phyloP scores from a whole-genome alignment of 1,284 basidiomycete genomes.

The Ceratobasidium sp. region DNA sequence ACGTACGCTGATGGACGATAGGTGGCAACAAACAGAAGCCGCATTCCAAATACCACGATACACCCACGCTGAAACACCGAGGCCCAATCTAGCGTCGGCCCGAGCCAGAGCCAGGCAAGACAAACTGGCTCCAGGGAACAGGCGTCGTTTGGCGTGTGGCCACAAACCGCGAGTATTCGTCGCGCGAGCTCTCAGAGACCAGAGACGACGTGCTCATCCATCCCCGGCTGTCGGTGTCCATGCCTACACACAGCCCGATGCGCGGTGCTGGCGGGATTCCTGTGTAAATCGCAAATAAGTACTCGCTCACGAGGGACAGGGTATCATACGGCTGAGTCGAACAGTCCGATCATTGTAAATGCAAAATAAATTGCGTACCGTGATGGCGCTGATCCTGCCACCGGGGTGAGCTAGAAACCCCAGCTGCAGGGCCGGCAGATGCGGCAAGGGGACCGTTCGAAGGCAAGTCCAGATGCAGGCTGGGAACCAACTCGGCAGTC shows the following conservation, averaged over 20 bases:
- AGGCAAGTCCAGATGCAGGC: conserved; percentile 25
- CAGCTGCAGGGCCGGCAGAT: conserved; percentile 28
- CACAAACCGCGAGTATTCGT: conserved; percentile 32
- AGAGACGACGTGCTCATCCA: conserved; percentile 23
- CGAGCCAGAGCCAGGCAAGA: not conserved
- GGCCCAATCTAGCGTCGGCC: conserved; percentile 14
- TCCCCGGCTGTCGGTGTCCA: not conserved
- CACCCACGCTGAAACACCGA: conserved; percentile 18
- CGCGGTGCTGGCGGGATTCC: conserved; percentile 2
- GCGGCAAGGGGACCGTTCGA: conserved; percentile 14
- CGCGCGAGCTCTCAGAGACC: conserved; percentile 25
- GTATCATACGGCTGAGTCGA: conserved; percentile 15
- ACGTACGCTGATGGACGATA: conserved; percentile 33
- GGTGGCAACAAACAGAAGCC: conserved; percentile 38
- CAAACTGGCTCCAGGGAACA: conserved; percentile 23
- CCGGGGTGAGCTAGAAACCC: conserved; percentile 35
- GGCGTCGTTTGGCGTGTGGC: conserved; percentile 8
- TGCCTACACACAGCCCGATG: conserved; percentile 25
- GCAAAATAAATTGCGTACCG: conserved; percentile 40
- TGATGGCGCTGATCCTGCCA: conserved; percentile 32
- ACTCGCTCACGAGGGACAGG: conserved; percentile 1
- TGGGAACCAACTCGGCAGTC: not conserved
- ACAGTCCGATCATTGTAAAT: conserved; percentile 41
- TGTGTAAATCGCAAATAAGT: conserved; percentile 6
- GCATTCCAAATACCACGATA: not conserved